A percentile compares a stretch with the other conserved stretches of the same genome.
Evolutionary conservation across 2,329 filamentous ascomycete genomes (phyloP).

Genomic region (Hypocrella siamensis): DNA sequence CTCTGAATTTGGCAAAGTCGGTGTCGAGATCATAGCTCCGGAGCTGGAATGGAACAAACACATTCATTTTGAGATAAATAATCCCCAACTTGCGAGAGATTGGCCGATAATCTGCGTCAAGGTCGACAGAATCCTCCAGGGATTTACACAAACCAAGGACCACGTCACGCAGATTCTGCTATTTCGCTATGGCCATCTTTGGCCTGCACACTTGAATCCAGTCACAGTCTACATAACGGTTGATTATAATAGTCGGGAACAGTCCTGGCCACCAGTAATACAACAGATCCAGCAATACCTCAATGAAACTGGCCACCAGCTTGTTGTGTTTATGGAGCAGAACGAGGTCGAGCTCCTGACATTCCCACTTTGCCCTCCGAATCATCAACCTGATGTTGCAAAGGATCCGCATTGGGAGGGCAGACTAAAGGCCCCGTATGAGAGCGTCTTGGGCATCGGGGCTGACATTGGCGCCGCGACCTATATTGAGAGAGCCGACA

Average conservation of each 20-base stretch:
- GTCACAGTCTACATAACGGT: background rate
- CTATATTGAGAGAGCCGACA: background rate
- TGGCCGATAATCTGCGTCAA: background rate
- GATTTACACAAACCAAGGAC: background rate
- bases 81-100: background rate
- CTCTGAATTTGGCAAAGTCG: background rate
- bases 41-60: background rate
- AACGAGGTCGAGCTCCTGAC: background rate
- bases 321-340: background rate
- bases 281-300: background rate
- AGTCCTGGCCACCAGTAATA: background rate
- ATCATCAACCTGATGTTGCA: background rate
- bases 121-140: background rate
- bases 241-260: background rate
- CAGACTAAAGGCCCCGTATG: background rate
- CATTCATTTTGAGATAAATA: background rate
- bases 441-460: background rate
- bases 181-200: background rate
- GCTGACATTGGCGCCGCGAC: background rate
- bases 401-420: background rate
- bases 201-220: background rate
- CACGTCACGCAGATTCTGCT: background rate
- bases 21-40: background rate
- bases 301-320: background rate
- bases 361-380: background rate